Percentiles rank a stretch among this genome's conserved stretches.
Evolutionary conservation across 2,329 filamentous ascomycete species (phyloP).

Genomic region (Aureobasidium uvarum): DNA sequence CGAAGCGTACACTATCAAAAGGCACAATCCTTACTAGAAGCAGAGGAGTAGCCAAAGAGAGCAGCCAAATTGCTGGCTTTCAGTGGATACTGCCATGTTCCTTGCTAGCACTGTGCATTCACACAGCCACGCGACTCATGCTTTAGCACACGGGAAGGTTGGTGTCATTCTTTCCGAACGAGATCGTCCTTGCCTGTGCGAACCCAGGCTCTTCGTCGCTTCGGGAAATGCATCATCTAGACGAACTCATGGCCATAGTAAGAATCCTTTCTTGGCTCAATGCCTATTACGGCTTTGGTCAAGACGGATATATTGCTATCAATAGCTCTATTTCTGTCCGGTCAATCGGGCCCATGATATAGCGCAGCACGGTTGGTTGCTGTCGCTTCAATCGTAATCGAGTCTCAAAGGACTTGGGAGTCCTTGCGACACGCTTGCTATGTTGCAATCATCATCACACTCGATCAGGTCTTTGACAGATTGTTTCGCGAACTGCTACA

Average conservation of each 20-base stretch:
- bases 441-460: slow-evolving; percentile 1
- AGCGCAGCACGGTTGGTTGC: background rate
- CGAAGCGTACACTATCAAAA: too few relatives aligned
- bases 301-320: background rate
- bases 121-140: too few relatives aligned
- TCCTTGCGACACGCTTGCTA: background rate
- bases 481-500: background rate
- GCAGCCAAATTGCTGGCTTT: too few relatives aligned
- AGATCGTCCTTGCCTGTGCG: background rate
- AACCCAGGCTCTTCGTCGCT: too few relatives aligned
- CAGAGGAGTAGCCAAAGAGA: too few relatives aligned
- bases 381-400: background rate
- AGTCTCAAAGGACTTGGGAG: background rate
- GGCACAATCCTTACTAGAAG: too few relatives aligned
- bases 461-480: background rate
- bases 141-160: too few relatives aligned
- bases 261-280: background rate
- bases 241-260: background rate
- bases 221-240: background rate
- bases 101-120: too few relatives aligned
- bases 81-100: too few relatives aligned
- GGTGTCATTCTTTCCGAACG: too few relatives aligned
- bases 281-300: background rate
- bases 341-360: background rate
- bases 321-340: background rate